Evolutionary conservation across 305 asterid genomes (phyloP).

Genomic region (Solanum hybrid): DNA sequence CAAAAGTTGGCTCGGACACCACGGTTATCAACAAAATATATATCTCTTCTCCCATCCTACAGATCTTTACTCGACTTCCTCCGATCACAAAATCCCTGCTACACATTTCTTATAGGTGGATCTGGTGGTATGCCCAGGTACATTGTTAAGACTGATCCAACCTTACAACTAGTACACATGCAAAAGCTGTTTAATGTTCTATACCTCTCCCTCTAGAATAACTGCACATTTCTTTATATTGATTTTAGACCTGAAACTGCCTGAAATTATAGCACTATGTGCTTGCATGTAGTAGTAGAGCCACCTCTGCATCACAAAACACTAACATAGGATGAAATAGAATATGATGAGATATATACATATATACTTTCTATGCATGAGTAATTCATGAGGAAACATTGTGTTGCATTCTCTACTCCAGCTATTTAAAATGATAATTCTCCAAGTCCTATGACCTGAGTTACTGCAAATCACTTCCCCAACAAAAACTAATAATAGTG

Average conservation of each 20-base stretch:
- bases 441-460: neutral
- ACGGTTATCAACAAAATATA: neutral
- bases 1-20: neutral
- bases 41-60: neutral
- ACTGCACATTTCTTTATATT: neutral
- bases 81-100: neutral
- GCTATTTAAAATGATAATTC: neutral
- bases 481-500: neutral
- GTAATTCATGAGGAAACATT: neutral
- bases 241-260: conserved; percentile 1
- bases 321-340: neutral
- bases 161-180: neutral
- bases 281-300: neutral
- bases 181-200: neutral
- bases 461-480: neutral
- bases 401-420: neutral
- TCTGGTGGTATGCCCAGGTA: neutral
- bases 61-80: neutral
- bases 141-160: neutral
- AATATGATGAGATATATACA: neutral
- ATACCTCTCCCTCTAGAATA: neutral
- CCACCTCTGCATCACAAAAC: neutral
- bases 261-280: neutral
- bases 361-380: neutral
- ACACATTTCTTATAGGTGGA: neutral